A percentile compares a stretch with the other conserved stretches of the same genome.
phyloP scores from a whole-genome alignment of 2,329 filamentous ascomycete genomes.

The Cladophialophora bantiana region DNA sequence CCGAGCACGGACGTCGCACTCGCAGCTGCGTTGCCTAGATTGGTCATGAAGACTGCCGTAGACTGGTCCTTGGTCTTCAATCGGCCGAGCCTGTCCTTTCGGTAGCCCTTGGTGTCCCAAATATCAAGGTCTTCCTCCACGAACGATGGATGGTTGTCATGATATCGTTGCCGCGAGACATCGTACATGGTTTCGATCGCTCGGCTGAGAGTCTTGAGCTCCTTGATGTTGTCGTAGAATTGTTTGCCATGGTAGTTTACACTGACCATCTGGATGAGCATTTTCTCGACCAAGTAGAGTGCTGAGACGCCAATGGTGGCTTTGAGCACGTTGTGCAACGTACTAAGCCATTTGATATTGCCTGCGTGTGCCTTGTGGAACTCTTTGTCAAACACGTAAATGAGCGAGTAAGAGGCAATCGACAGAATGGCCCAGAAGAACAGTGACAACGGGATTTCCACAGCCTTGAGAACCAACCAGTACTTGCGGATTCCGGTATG shows the following conservation, averaged over 20 bases:
- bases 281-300: conserved; percentile 48
- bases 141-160: conserved; percentile 25
- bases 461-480: conserved; percentile 29
- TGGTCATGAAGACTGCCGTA: conserved; percentile 29
- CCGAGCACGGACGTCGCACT: conserved; percentile 27
- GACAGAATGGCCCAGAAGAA: conserved; percentile 33
- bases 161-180: conserved; percentile 26
- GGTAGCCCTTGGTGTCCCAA: conserved; percentile 29
- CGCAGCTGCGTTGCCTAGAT: conserved; percentile 28
- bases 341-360: conserved; percentile 27
- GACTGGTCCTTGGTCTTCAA: conserved; percentile 18
- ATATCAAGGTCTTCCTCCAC: conserved; percentile 31
- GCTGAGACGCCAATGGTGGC: conserved; percentile 31
- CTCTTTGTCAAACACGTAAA: conserved; percentile 29
- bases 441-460: conserved; percentile 32
- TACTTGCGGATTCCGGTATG: conserved; percentile 32
- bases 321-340: conserved; percentile 31
- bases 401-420: conserved; percentile 24
- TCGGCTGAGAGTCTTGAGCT: conserved; percentile 29
- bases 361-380: conserved; percentile 27
- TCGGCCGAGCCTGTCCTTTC: conserved; percentile 25
- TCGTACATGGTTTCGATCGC: conserved; percentile 34
- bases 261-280: conserved; percentile 33
- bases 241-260: conserved; percentile 35
- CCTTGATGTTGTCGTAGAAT: conserved; percentile 33